Base-by-base conservation (phyloP, 345 rosid species). In the Salix dunnii region DNA sequence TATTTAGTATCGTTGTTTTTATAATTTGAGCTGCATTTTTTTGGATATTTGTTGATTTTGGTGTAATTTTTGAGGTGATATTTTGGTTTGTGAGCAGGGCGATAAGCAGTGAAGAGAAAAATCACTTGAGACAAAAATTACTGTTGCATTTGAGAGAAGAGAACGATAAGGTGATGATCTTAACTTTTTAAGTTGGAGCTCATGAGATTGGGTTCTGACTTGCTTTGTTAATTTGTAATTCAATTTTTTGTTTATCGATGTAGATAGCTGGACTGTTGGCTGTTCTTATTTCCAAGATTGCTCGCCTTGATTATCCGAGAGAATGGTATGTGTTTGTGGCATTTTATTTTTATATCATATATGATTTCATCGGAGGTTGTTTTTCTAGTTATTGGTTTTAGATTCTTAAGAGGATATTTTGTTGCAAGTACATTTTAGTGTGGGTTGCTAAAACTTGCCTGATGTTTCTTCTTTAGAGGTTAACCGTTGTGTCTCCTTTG, bases 281-380 rank as follows among this genome's bases (percentile, higher is more conserved):
- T 70, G 98, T 96, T 73, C 92, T 93, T 58, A 82, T 93, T 74
- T 93, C 99, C 48, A 93, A 89, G 84, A 92, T 93, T 82, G 95
- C 97, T 64, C 99, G 97, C 58, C 86, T 93, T 72, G 99, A 96
- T 86, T 96, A 96, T 91, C 99, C 98, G 21, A 90, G 85, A 82
- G 99, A 96, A 81, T 96, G 97, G 97, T 89, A 83, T 14, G 33
- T 48, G 28, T 77, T 73, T 51, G 28, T 12, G 62, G 21, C 25
- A 17, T 49, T 36, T 18, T 63, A 42, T 72, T 30, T 66, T 14
- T 46, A 49, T 66, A 67, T 5, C n/a, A 38, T 46, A 48, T 48
- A 14, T 46, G 20, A 36, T 55, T 77, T 70, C 10, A 31, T 18
- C 63, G 58, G 28, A 7, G 14, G 25, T 6, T 42, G 6, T 4